Evolutionary conservation across 768 basidiomycete species (phyloP).

Genomic region (Podaxis mareebaensis): DNA sequence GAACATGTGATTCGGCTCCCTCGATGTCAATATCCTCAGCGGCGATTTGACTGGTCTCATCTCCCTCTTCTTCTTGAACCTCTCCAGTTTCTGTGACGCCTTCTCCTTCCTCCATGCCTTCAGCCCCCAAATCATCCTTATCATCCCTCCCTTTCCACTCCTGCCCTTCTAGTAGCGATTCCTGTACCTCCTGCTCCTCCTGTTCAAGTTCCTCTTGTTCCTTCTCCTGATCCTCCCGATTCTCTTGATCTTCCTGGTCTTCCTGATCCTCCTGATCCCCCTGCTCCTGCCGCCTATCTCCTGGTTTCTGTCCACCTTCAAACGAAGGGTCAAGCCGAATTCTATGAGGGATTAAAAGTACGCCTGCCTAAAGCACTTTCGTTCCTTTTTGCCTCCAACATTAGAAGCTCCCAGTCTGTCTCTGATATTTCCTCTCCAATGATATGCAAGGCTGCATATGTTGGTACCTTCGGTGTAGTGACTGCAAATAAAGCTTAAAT

Average conservation of each 20-base stretch:
- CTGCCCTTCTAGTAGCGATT: too few relatives aligned
- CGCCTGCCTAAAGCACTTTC: neutral
- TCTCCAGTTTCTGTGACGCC: neutral
- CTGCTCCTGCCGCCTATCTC: too few relatives aligned
- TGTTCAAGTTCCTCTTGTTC: neutral
- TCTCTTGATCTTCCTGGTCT: too few relatives aligned
- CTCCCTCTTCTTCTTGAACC: neutral
- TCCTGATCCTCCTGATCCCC: too few relatives aligned
- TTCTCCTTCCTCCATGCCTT: neutral
- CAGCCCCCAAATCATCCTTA: neutral
- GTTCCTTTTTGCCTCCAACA: neutral
- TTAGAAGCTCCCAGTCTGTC: neutral
- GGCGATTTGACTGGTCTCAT: neutral
- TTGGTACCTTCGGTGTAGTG: neutral
- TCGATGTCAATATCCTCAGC: neutral
- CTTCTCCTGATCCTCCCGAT: too few relatives aligned
- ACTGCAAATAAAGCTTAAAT: neutral
- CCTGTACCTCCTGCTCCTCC: too few relatives aligned
- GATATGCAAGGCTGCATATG: neutral
- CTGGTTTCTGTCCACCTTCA: too few relatives aligned
- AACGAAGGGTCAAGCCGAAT: too few relatives aligned
- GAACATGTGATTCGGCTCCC: neutral
- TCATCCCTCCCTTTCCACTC: too few relatives aligned
- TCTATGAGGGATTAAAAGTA: neutral
- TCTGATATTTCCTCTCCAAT: neutral